A percentile compares a stretch with the other conserved stretches of the same genome.
These are phyloP conservation scores for Talaromyces sp. DNA, from an alignment of 2,329 filamentous ascomycete species.

Conservation along the genomic window DNA sequence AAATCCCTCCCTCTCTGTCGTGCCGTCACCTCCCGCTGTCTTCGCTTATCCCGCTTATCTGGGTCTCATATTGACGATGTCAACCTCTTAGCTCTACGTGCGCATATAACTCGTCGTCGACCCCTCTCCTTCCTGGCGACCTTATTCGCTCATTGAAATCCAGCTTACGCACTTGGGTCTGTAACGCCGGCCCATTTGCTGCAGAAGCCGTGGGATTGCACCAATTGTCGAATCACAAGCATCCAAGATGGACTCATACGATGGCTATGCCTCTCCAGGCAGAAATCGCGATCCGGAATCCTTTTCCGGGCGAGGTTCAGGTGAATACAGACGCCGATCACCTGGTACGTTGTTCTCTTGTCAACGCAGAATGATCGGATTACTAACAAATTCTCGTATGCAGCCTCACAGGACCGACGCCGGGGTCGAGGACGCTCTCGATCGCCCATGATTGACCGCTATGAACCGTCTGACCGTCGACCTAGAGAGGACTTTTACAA, in stretches of 20 bases:
- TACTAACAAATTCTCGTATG: slow-evolving; percentile 5
- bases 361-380: not conserved
- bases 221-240: not conserved
- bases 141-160: not conserved
- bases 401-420: slow-evolving; percentile 47
- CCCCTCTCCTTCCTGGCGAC: not conserved
- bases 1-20: slow-evolving; percentile 23
- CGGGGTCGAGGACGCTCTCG: slow-evolving; percentile 58
- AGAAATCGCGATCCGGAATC: slow-evolving; percentile 47
- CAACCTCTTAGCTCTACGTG: slow-evolving; percentile 38
- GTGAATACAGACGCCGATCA: slow-evolving; percentile 52
- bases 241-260: slow-evolving; percentile 50
- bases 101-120: slow-evolving; percentile 4
- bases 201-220: slow-evolving; percentile 5
- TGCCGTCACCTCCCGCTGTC: slow-evolving; percentile 14
- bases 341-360: slow-evolving; percentile 41
- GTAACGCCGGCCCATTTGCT: not conserved
- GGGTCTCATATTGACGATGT: slow-evolving; percentile 43
- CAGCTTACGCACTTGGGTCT: slow-evolving; percentile 1
- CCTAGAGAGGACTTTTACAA: slow-evolving; percentile 62
- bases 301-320: slow-evolving; percentile 33
- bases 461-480: slow-evolving; percentile 60
- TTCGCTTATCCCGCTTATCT: slow-evolving; percentile 24
- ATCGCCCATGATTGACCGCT: slow-evolving; percentile 66
- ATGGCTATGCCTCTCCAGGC: slow-evolving; percentile 49